Conservation (phyloP, 768 basidiomycete genomes). For the Mycena capillaripes region DNA sequence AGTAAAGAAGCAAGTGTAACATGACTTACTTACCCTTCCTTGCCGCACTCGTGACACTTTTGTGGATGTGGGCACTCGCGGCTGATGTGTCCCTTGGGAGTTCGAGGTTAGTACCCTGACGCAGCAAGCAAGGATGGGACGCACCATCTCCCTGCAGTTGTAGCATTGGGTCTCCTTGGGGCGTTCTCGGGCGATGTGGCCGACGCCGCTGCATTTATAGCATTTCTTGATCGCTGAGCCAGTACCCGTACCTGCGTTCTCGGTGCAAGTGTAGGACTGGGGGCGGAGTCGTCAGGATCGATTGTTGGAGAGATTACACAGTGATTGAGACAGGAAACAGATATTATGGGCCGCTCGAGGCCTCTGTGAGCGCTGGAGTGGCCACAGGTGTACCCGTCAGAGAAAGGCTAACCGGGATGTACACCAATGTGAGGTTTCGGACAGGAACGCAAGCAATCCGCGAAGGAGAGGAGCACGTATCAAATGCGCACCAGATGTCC, state of each 20-base stretch:
- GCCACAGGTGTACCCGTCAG: too few species aligned
- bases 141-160: constrained; percentile 22
- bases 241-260: constrained; percentile 5
- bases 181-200: constrained; percentile 12
- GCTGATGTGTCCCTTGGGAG: constrained; percentile 9
- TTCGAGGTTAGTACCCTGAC: constrained; percentile 15
- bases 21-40: constrained; percentile 13
- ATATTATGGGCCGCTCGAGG: constrained; percentile 7
- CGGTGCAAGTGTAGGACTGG: constrained; percentile 11
- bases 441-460: constrained; percentile 5
- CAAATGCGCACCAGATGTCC: constrained; percentile 14
- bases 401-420: too few species aligned
- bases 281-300: constrained; percentile 12
- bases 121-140: constrained; percentile 7
- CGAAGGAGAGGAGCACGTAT: constrained; percentile 8
- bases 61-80: constrained; percentile 18
- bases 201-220: constrained; percentile 13
- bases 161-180: constrained; percentile 17
- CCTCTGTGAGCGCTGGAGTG: too few species aligned
- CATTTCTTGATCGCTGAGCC: constrained; percentile 2
- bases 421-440: neutral
- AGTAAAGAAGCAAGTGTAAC: neutral
- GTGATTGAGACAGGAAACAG: constrained; percentile 3
- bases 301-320: constrained; percentile 29
- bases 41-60: constrained; percentile 11